Percentiles rank a stretch among this genome's conserved stretches.
phyloP scores from a whole-genome alignment of 2,329 filamentous ascomycete species.

The Cercospora citrullina region DNA sequence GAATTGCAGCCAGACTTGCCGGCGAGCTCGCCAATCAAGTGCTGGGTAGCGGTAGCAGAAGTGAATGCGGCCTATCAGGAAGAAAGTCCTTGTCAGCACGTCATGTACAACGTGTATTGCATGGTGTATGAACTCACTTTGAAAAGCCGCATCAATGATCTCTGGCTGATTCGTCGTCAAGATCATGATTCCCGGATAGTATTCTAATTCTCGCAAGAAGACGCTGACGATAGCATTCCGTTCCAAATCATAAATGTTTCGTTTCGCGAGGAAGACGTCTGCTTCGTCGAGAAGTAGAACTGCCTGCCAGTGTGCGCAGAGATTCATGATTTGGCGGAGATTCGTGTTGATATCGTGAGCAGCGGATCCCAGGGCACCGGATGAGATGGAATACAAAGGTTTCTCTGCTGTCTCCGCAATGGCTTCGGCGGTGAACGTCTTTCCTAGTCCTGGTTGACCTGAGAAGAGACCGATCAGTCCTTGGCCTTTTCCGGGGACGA shows the following conservation, averaged over 20 bases:
- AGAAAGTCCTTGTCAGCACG: background rate
- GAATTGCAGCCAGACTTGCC: constrained; percentile 9
- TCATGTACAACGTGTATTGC: background rate
- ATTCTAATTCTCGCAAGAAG: constrained; percentile 79
- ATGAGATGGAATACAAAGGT: constrained; percentile 4
- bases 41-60: constrained; percentile 77
- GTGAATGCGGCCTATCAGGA: constrained; percentile 61
- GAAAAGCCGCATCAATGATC: background rate
- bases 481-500: constrained; percentile 9
- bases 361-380: constrained; percentile 9
- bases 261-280: constrained; percentile 48
- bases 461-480: constrained; percentile 15
- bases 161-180: constrained; percentile 17
- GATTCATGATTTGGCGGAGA: constrained; percentile 18
- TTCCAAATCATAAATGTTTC: constrained; percentile 78
- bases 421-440: constrained; percentile 22
- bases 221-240: constrained; percentile 81
- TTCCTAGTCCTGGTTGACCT: constrained; percentile 31
- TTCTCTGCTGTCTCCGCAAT: constrained; percentile 15
- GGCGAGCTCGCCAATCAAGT: constrained; percentile 42
- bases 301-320: constrained; percentile 26
- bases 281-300: constrained; percentile 44
- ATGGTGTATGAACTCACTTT: background rate
- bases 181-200: constrained; percentile 77
- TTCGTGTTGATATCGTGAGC: constrained; percentile 23